These are phyloP conservation scores for Anthracocystis panici-leucophaei DNA, from an alignment of 1,284 basidiomycete genomes.

Conservation along the genomic window DNA sequence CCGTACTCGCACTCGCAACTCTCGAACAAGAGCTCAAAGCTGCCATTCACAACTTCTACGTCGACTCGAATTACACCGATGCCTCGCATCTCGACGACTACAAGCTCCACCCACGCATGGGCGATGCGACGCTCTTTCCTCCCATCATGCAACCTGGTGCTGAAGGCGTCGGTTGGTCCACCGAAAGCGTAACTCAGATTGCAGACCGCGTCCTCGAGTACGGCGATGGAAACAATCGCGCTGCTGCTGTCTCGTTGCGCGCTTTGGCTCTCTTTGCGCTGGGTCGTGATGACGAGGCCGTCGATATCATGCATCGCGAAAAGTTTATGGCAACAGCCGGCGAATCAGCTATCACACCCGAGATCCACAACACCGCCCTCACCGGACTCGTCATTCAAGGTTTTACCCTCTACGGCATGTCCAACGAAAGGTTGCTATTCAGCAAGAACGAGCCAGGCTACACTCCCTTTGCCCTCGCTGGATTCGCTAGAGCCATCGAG, in stretches of 20 bases:
- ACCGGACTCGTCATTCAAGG: conserved; percentile 57
- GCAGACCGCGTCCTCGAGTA: conserved; percentile 52
- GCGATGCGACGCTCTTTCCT: conserved; percentile 52
- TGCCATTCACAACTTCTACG: conserved; percentile 40
- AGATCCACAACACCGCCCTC: conserved; percentile 46
- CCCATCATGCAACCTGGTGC: conserved; percentile 43
- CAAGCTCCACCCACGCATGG: conserved; percentile 27
- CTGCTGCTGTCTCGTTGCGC: conserved; percentile 44
- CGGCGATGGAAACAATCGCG: conserved; percentile 28
- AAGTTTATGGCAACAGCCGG: conserved; percentile 55
- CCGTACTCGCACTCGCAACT: conserved; percentile 37
- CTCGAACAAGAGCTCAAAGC: conserved; percentile 57
- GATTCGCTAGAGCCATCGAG: conserved; percentile 63
- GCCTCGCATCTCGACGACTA: conserved; percentile 54
- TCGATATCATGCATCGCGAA: conserved; percentile 58
- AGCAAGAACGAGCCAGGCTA: conserved; percentile 49
- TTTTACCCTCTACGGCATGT: conserved; percentile 63
- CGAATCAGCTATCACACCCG: conserved; percentile 24
- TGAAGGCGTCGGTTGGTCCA: conserved; percentile 56
- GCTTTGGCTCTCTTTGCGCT: conserved; percentile 61
- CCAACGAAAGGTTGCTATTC: conserved; percentile 61
- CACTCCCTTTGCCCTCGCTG: conserved; percentile 55
- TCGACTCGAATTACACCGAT: conserved; percentile 51
- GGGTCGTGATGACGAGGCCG: conserved; percentile 62
- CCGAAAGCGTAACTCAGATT: conserved; percentile 33